These are phyloP conservation scores for Stachybotrys chartarum DNA, from an alignment of 2,329 filamentous ascomycete species.

Conservation along the genomic window DNA sequence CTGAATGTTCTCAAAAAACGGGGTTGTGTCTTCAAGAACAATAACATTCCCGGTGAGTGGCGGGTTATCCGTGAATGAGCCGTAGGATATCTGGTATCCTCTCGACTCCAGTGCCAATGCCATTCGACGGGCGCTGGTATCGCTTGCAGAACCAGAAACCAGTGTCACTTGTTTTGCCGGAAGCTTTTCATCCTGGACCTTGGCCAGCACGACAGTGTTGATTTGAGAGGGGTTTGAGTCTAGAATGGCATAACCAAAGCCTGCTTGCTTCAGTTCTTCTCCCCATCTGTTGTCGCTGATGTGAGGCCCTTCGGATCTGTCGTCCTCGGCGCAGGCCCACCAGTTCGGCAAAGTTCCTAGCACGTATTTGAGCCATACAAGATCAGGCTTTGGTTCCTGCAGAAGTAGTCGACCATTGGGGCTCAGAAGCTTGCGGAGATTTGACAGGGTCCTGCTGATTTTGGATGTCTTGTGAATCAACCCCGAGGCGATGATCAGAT, in stretches of 20 bases:
- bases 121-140: too few relatives aligned
- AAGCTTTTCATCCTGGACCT: not conserved
- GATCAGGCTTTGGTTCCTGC: slow-evolving; percentile 16
- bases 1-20: too few relatives aligned
- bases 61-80: too few relatives aligned
- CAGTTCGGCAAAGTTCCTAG: slow-evolving; percentile 22
- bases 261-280: slow-evolving; percentile 14
- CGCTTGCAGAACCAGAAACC: too few relatives aligned
- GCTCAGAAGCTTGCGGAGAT: slow-evolving; percentile 23
- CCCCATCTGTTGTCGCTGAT: slow-evolving; percentile 16
- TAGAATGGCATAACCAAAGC: slow-evolving; percentile 14
- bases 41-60: too few relatives aligned
- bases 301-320: slow-evolving; percentile 17
- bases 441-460: slow-evolving; percentile 16
- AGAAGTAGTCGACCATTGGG: slow-evolving; percentile 22
- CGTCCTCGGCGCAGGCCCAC: slow-evolving; percentile 27
- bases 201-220: slow-evolving; percentile 6
- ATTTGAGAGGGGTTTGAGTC: slow-evolving; percentile 5
- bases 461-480: slow-evolving; percentile 28
- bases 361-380: slow-evolving; percentile 19
- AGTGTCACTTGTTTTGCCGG: not conserved
- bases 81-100: too few relatives aligned
- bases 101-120: too few relatives aligned
- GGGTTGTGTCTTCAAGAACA: too few relatives aligned
- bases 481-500: slow-evolving; percentile 27